Evolutionary conservation across 495 filamentous ascomycete genomes (phyloP).

Genomic region (Penicillium arizonense): DNA sequence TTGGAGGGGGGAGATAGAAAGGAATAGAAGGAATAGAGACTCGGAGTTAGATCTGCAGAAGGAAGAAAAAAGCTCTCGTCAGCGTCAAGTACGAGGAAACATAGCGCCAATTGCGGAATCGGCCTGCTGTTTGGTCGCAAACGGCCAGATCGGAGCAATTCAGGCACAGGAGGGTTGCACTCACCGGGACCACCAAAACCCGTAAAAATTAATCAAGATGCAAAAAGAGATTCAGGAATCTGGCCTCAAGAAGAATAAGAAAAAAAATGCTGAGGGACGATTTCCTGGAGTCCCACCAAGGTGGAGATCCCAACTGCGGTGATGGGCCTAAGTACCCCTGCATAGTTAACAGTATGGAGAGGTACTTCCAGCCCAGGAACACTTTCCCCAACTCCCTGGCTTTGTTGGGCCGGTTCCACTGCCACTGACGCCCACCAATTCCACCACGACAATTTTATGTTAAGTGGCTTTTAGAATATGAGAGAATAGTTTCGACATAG

Average conservation of each 20-base stretch:
- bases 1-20: constrained; percentile 1
- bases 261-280: constrained; percentile 25
- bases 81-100: constrained; percentile 1
- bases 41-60: constrained; percentile 7
- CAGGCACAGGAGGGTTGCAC: constrained; percentile 11
- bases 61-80: constrained; percentile 12
- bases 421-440: constrained; percentile 13
- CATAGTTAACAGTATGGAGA: constrained; percentile 10
- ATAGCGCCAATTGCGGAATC: constrained; percentile 8
- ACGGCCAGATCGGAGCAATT: constrained; percentile 1
- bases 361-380: constrained; percentile 12
- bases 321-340: constrained; percentile 7
- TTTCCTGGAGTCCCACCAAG: constrained; percentile 18
- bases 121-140: constrained; percentile 6
- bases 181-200: constrained; percentile 21
- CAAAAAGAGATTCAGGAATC: neutral
- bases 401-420: constrained; percentile 29
- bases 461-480: too few species aligned
- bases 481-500: too few species aligned
- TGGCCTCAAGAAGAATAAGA: neutral
- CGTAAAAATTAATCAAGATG: constrained; percentile 1
- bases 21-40: constrained; percentile 1
- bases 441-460: neutral
- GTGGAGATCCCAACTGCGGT: constrained; percentile 19
- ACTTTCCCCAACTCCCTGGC: constrained; percentile 18